A percentile compares a stretch with the other conserved stretches of the same genome.
Evolutionary conservation across 2,329 filamentous ascomycete species (phyloP).

Genomic region (Trematosphaeria pertusa): DNA sequence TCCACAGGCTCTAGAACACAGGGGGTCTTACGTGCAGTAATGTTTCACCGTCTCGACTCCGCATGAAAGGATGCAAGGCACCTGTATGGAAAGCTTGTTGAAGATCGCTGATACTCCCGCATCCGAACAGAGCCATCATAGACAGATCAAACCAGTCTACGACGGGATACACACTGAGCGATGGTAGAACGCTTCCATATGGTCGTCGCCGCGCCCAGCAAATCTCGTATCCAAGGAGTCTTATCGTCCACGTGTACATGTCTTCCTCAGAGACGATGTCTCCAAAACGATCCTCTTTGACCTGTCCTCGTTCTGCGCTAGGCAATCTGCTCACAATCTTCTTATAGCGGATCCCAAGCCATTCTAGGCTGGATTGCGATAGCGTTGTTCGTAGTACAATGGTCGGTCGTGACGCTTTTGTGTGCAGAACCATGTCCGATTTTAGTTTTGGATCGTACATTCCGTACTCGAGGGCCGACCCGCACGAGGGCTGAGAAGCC

Average conservation of each 20-base stretch:
- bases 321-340: not conserved
- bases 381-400: not conserved
- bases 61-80: slow-evolving; percentile 14
- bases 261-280: slow-evolving; percentile 2
- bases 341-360: not conserved
- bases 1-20: not conserved
- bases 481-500: too few species aligned
- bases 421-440: not conserved
- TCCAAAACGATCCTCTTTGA: too few species aligned
- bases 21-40: slow-evolving; percentile 17
- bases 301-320: not conserved
- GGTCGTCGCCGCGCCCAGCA: slow-evolving; percentile 2
- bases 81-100: slow-evolving; percentile 12
- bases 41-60: not conserved
- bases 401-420: not conserved
- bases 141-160: not conserved
- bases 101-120: slow-evolving; percentile 4
- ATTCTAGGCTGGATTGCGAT: too few species aligned
- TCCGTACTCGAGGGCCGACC: too few species aligned
- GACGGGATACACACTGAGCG: slow-evolving; percentile 16
- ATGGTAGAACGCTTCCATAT: slow-evolving; percentile 11
- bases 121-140: not conserved
- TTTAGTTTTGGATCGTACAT: not conserved
- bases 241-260: not conserved
- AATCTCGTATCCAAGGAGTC: slow-evolving; percentile 5